phyloP scores from a whole-genome alignment of 73 alveolate genomes.

The Tetrahymena borealis region DNA sequence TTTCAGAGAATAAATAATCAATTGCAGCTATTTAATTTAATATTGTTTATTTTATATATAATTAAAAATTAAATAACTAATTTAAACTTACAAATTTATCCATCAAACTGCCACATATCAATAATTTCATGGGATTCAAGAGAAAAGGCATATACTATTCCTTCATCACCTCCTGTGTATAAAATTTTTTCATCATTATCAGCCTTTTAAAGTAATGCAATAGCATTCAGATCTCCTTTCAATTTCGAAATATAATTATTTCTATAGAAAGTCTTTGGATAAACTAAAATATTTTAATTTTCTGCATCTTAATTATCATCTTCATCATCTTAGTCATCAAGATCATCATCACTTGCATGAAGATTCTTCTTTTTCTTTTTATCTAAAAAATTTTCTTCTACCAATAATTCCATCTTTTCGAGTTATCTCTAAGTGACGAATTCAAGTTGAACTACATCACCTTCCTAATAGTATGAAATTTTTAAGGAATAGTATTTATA shows the following conservation, averaged over 20 bases:
- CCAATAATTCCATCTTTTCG: neutral
- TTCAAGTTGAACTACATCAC: neutral
- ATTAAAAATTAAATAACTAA: neutral
- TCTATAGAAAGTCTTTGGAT: constrained; percentile 3
- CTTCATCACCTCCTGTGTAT: constrained; percentile 27
- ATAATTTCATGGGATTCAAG: constrained; percentile 38
- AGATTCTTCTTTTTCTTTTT: neutral
- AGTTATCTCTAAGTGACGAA: neutral
- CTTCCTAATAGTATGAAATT: neutral
- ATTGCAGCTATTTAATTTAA: constrained; percentile 25
- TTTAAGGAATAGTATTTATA: neutral
- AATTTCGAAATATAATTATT: constrained; percentile 19
- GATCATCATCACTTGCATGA: neutral
- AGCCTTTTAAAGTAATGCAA: constrained; percentile 26
- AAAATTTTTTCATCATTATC: constrained; percentile 44
- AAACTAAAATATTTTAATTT: neutral
- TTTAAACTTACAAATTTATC: neutral
- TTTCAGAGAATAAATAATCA: constrained; percentile 33
- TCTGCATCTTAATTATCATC: neutral
- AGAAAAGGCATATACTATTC: constrained; percentile 41
- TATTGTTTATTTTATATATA: neutral
- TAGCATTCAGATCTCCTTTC: constrained; percentile 32
- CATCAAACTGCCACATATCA: constrained; percentile 37
- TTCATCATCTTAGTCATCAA: neutral
- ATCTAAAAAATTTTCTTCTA: neutral